Evolutionary conservation across 106 monocot species (phyloP).

Genomic region (Phalaenopsis equestris): DNA sequence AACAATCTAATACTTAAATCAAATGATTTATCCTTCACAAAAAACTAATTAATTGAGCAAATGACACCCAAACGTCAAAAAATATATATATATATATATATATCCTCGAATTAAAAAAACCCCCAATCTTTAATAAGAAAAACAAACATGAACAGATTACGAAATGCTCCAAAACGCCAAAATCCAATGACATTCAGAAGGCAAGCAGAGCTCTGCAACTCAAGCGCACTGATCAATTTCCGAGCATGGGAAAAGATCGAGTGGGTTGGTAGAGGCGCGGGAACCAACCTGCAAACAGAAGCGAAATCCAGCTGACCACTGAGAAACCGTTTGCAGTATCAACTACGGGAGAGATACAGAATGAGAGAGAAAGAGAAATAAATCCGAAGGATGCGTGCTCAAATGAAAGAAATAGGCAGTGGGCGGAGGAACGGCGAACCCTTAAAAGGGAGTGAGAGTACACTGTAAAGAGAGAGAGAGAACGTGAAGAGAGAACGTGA

Average conservation of each 20-base stretch:
- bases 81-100: no score
- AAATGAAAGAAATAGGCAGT: conserved; percentile 1
- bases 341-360: neutral
- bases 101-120: no score
- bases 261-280: neutral
- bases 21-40: neutral
- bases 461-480: neutral
- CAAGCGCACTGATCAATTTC: neutral
- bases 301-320: conserved; percentile 3
- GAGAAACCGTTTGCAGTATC: conserved; percentile 2
- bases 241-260: neutral
- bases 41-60: neutral
- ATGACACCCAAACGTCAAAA: neutral
- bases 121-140: neutral
- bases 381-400: neutral
- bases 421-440: conserved; percentile 5
- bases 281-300: conserved; percentile 3
- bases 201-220: neutral
- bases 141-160: neutral
- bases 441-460: conserved; percentile 4
- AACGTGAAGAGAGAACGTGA: neutral
- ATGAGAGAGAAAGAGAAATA: neutral
- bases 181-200: no score
- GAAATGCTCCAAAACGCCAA: neutral
- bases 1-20: neutral